A percentile compares a stretch with the other conserved stretches of the same genome.
Evolutionary conservation across 2,329 filamentous ascomycete genomes (phyloP).

Genomic region (Cercospora brassicicola): DNA sequence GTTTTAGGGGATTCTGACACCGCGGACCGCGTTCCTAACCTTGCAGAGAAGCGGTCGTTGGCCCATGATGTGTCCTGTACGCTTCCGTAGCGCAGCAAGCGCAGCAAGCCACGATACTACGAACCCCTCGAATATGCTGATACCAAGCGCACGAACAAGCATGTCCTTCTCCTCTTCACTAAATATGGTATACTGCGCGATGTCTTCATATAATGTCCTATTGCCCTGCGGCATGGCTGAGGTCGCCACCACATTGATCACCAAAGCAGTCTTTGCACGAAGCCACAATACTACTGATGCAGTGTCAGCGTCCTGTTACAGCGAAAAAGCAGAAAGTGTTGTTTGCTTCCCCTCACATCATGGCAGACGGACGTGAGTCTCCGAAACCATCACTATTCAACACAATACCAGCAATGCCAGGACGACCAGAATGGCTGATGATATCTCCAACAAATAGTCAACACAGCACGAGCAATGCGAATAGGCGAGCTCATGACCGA

Average conservation of each 20-base stretch:
- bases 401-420: not conserved
- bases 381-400: not conserved
- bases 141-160: not conserved
- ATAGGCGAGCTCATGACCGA: slow-evolving; percentile 65
- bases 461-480: slow-evolving; percentile 63
- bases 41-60: slow-evolving; percentile 12
- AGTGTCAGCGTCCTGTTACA: not conserved
- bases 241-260: slow-evolving; percentile 6
- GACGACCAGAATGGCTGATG: not conserved
- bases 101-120: slow-evolving; percentile 15
- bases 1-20: not conserved
- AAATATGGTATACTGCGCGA: not conserved
- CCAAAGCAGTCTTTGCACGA: not conserved
- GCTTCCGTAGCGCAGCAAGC: slow-evolving; percentile 11
- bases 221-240: slow-evolving; percentile 10
- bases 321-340: not conserved
- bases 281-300: slow-evolving; percentile 1
- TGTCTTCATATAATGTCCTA: slow-evolving; percentile 8
- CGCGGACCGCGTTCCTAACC: not conserved
- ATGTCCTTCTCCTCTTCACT: not conserved
- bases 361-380: slow-evolving; percentile 57
- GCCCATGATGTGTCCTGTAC: slow-evolving; percentile 1
- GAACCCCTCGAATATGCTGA: slow-evolving; percentile 8
- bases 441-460: slow-evolving; percentile 50
- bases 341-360: slow-evolving; percentile 31